These are phyloP conservation scores for Mortierella sp. DNA, from an alignment of 371 early-diverging fungal genomes.

Conservation along the genomic window DNA sequence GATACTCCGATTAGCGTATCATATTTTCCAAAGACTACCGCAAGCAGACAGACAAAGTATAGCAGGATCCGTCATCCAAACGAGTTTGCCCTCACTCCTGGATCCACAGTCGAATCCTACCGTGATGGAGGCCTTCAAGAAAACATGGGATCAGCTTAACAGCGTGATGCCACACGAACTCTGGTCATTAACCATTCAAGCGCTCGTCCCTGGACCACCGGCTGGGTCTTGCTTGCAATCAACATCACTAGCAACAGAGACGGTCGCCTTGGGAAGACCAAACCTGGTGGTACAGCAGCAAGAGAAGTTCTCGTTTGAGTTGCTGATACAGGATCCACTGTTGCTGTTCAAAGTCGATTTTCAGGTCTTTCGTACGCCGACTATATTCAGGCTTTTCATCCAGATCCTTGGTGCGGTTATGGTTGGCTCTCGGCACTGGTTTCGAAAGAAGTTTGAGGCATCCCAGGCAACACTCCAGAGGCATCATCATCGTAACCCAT, in stretches of 20 bases:
- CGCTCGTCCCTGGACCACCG: slow-evolving; percentile 15
- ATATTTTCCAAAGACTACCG: slow-evolving; percentile 37
- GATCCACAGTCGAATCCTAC: slow-evolving; percentile 32
- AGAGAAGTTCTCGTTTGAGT: slow-evolving; percentile 42
- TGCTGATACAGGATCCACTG: slow-evolving; percentile 63
- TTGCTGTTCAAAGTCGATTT: slow-evolving; percentile 63
- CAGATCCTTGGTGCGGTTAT: slow-evolving; percentile 54
- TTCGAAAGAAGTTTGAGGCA: slow-evolving; percentile 37
- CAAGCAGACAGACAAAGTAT: slow-evolving; percentile 27
- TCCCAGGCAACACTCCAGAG: slow-evolving; percentile 19
- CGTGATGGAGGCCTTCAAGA: slow-evolving; percentile 52
- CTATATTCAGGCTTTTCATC: slow-evolving; percentile 62
- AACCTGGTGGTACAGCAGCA: neutral
- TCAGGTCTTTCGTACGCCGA: slow-evolving; percentile 61
- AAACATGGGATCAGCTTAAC: slow-evolving; percentile 51
- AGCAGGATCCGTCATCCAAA: slow-evolving; percentile 20
- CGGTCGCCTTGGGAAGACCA: neutral
- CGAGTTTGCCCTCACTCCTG: slow-evolving; percentile 36
- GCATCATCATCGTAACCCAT: slow-evolving; percentile 16
- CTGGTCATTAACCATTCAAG: slow-evolving; percentile 49
- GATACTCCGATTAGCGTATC: slow-evolving; percentile 43
- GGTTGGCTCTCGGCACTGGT: slow-evolving; percentile 38
- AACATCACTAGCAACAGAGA: neutral
- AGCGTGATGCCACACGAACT: slow-evolving; percentile 51
- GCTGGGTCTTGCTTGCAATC: neutral